Evolutionary conservation across 306 rosid genomes (phyloP), one percentile per base, ranked within the genome.

Genomic region (Glycine tomentella): DNA sequence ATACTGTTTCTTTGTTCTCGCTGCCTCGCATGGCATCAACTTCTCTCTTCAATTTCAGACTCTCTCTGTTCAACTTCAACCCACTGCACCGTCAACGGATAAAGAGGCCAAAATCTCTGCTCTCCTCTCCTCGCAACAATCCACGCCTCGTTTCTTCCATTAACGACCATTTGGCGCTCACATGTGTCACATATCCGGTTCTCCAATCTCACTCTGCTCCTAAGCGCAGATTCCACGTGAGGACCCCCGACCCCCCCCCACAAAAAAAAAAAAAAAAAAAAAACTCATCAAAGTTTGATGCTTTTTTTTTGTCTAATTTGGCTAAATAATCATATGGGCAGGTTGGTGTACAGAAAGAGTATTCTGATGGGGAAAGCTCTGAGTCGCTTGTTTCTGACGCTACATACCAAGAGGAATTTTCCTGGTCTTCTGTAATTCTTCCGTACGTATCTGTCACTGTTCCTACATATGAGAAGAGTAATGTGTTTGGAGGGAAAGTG

Each of bases 391-490:
- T 72, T 58, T 76, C 95, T 72, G 95, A 88, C 36, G 84, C 90
- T 62, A 68, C 85, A 11, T 13, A 51, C 45, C 82, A 69, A 40
- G 99, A 95, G 74, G 76, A 91, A 6, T 93, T 87, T 76, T 86
- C 96, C 59, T 93, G 92, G 99, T 33, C 75, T 75, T 93, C 97
- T 76, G 94, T 89, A 6, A 86, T 95, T 78, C 50, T 93, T 57
- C 99, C 99, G 99, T 95, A 87, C 40, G 97, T 88, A 80, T 85
- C 68, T 78, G 9, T 15, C 52, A n/a, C 71, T 64, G 48, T 33
- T 49, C 17, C 15, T 81, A 73, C 49, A 15, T 40, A 51, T 55
- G 71, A 45, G 44, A 50, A 38, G 17, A 65, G 44, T 16, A 5
- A 6, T 68, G 36, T 42, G 8, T 20, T 63, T 33, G 8, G 25